phyloP scores from a whole-genome alignment of 2,329 filamentous ascomycete species.

The Cercospora beticola region DNA sequence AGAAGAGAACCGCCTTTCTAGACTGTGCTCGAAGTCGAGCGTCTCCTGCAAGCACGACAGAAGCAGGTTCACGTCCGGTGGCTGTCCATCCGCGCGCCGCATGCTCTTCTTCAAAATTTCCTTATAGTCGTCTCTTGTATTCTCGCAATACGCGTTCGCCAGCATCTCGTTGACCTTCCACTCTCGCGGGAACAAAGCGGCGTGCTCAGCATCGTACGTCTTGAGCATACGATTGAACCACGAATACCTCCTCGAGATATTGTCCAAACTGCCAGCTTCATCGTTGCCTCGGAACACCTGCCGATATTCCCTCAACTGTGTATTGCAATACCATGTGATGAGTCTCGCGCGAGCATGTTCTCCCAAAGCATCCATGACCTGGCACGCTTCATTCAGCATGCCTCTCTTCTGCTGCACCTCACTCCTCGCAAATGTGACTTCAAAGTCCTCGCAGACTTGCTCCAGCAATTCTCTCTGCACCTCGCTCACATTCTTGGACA shows the following conservation, averaged over 20 bases:
- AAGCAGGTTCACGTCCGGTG: slow-evolving; percentile 84
- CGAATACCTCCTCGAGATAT: slow-evolving; percentile 89
- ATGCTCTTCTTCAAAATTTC: slow-evolving; percentile 86
- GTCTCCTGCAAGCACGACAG: slow-evolving; percentile 91
- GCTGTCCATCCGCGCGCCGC: slow-evolving; percentile 71
- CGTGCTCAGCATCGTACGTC: slow-evolving; percentile 91
- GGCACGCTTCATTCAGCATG: slow-evolving; percentile 80
- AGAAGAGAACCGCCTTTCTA: slow-evolving; percentile 79
- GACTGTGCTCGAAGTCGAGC: slow-evolving; percentile 88
- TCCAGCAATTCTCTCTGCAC: slow-evolving; percentile 89
- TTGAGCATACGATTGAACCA: slow-evolving; percentile 98
- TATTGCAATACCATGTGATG: slow-evolving; percentile 97
- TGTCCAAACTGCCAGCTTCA: slow-evolving; percentile 92
- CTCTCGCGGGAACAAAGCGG: slow-evolving; percentile 76
- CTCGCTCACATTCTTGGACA: slow-evolving; percentile 90
- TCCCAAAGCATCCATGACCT: slow-evolving; percentile 91
- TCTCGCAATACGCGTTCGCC: slow-evolving; percentile 90
- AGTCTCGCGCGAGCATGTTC: slow-evolving; percentile 79
- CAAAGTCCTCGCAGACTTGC: slow-evolving; percentile 99
- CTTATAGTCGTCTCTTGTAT: slow-evolving; percentile 92
- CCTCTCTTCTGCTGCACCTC: slow-evolving; percentile 70
- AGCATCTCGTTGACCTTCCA: slow-evolving; percentile 92
- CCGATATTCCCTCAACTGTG: slow-evolving; percentile 89
- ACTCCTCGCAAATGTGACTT: slow-evolving; percentile 86
- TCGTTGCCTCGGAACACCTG: slow-evolving; percentile 96